These are phyloP conservation scores for Circinella umbellata DNA, from an alignment of 371 early-diverging fungal species.

Conservation along the genomic window DNA sequence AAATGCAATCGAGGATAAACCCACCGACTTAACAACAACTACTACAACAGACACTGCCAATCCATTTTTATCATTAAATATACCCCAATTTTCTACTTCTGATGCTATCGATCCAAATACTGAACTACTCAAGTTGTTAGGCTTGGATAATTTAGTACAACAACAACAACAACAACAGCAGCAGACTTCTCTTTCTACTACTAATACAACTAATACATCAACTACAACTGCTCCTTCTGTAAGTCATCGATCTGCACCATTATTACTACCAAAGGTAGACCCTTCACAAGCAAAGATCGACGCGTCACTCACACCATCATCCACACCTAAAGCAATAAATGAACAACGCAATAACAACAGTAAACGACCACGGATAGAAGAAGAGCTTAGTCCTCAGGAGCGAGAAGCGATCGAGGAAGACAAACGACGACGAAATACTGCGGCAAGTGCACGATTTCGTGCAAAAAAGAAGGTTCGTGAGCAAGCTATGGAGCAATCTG, in stretches of 20 bases:
- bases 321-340: neutral
- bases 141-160: slow-evolving; percentile 2
- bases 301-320: neutral
- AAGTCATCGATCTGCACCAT: neutral
- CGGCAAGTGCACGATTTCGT: slow-evolving; percentile 90
- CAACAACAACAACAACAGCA: neutral
- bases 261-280: slow-evolving; percentile 5
- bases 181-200: neutral
- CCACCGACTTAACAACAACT: neutral
- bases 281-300: neutral
- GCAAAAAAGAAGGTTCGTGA: slow-evolving; percentile 86
- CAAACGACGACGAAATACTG: slow-evolving; percentile 89
- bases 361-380: neutral
- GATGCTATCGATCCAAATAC: neutral
- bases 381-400: slow-evolving; percentile 5
- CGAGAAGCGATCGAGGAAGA: slow-evolving; percentile 41
- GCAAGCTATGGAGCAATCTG: slow-evolving; percentile 76
- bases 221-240: neutral
- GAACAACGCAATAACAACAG: neutral
- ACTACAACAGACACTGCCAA: neutral
- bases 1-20: slow-evolving; percentile 10
- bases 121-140: neutral
- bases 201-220: too few species aligned
- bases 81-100: neutral
- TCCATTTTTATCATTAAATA: neutral